Percentiles rank a stretch among this genome's conserved stretches.
Evolutionary conservation across 306 rosid species (phyloP).

Genomic region (Oxytropis ochrocephala): DNA sequence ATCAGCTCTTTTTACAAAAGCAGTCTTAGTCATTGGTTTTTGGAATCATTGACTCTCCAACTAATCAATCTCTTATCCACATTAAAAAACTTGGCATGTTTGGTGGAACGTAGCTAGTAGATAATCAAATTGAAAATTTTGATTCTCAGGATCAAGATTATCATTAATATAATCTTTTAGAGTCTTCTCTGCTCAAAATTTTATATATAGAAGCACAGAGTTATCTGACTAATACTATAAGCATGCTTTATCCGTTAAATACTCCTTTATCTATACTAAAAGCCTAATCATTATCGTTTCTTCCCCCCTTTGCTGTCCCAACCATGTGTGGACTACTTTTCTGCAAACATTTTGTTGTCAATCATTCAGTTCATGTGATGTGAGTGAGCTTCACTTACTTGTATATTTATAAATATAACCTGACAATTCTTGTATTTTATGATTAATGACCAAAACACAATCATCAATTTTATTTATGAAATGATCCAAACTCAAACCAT

Average conservation of each 20-base stretch:
- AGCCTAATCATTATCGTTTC: neutral
- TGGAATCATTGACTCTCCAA: too few relatives aligned
- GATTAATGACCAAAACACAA: conserved; percentile 2
- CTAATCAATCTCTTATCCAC: too few relatives aligned
- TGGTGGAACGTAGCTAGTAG: too few relatives aligned
- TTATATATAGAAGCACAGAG: neutral
- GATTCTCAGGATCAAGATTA: too few relatives aligned
- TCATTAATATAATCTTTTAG: too few relatives aligned
- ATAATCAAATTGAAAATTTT: too few relatives aligned
- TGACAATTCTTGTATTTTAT: neutral
- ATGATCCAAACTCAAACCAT: conserved; percentile 1
- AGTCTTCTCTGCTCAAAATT: too few relatives aligned
- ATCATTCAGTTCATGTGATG: conserved; percentile 35
- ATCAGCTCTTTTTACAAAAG: too few relatives aligned
- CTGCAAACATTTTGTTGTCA: conserved; percentile 8
- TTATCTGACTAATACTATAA: conserved; percentile 1
- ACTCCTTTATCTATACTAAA: neutral
- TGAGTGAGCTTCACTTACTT: conserved; percentile 23
- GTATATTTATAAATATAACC: neutral
- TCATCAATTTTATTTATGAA: neutral
- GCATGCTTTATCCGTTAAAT: neutral
- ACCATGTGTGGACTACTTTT: neutral
- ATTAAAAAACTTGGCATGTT: too few relatives aligned
- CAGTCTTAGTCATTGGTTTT: too few relatives aligned
- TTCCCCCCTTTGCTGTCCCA: neutral